Evolutionary conservation across 805 yeast genomes (phyloP).

Genomic region (Clavispora santaluciae): DNA sequence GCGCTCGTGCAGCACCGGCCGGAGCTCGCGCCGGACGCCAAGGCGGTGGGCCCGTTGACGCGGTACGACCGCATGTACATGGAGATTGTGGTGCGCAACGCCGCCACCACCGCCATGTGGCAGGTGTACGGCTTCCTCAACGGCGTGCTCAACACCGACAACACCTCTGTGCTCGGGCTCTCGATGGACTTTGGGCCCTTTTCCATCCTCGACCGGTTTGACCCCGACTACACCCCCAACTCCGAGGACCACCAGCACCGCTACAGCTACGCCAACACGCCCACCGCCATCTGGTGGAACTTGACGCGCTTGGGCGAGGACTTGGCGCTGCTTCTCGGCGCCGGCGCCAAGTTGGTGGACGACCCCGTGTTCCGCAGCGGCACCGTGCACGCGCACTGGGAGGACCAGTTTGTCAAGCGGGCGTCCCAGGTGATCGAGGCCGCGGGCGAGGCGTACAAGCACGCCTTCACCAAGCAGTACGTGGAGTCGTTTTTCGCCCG

Average conservation of each 20-base stretch:
- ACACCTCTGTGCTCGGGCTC: slow-evolving; percentile 83
- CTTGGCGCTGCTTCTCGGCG: slow-evolving; percentile 75
- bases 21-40: slow-evolving; percentile 11
- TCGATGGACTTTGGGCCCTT: slow-evolving; percentile 95
- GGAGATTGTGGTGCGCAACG: slow-evolving; percentile 70
- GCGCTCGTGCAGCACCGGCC: slow-evolving; percentile 5
- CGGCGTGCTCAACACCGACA: slow-evolving; percentile 93
- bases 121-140: slow-evolving; percentile 90
- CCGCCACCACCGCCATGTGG: slow-evolving; percentile 74
- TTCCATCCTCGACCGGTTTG: slow-evolving; percentile 80
- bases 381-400: slow-evolving; percentile 46
- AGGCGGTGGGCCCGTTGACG: slow-evolving; percentile 39
- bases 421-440: slow-evolving; percentile 62
- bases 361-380: slow-evolving; percentile 35
- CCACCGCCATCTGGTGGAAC: slow-evolving; percentile 91
- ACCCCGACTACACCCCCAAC: slow-evolving; percentile 81
- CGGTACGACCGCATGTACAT: slow-evolving; percentile 68
- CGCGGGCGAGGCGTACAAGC: slow-evolving; percentile 63
- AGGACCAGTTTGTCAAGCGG: slow-evolving; percentile 48
- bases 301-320: slow-evolving; percentile 79
- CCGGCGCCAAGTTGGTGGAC: slow-evolving; percentile 50
- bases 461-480: slow-evolving; percentile 55
- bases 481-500: slow-evolving; percentile 55
- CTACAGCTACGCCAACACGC: slow-evolving; percentile 80
- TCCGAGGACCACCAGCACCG: slow-evolving; percentile 73